Evolutionary conservation across 2,329 filamentous ascomycete genomes (phyloP).

Genomic region (Talaromyces sp.): DNA sequence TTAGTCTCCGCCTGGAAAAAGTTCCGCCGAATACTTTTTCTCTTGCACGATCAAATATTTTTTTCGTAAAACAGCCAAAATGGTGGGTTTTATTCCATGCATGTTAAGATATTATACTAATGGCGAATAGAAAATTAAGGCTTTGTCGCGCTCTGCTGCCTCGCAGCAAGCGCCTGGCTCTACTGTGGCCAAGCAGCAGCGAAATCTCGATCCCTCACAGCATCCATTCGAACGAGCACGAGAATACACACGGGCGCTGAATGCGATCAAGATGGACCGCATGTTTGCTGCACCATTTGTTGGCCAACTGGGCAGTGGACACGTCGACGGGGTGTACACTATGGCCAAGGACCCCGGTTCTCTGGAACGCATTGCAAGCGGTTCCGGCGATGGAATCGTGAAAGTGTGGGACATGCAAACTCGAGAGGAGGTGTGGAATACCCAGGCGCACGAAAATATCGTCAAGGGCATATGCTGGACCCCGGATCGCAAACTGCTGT

Average conservation of each 20-base stretch:
- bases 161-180: slow-evolving; percentile 46
- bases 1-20: slow-evolving; percentile 6
- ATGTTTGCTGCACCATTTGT: slow-evolving; percentile 87
- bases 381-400: slow-evolving; percentile 84
- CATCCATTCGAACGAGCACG: slow-evolving; percentile 88
- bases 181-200: slow-evolving; percentile 41
- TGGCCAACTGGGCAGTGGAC: slow-evolving; percentile 78
- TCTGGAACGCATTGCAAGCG: slow-evolving; percentile 71
- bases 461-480: slow-evolving; percentile 92
- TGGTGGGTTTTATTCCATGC: neutral
- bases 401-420: slow-evolving; percentile 85
- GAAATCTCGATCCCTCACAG: slow-evolving; percentile 70
- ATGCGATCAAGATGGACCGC: slow-evolving; percentile 87
- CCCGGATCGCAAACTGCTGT: slow-evolving; percentile 74
- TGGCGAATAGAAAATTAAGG: slow-evolving; percentile 52
- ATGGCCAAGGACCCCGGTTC: slow-evolving; percentile 76
- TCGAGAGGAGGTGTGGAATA: slow-evolving; percentile 69
- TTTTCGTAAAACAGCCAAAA: neutral
- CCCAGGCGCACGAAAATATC: slow-evolving; percentile 84
- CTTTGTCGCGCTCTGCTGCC: slow-evolving; percentile 43
- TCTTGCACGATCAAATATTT: neutral
- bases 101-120: neutral
- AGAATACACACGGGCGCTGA: slow-evolving; percentile 73
- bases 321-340: slow-evolving; percentile 85
- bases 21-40: neutral